Conservation (phyloP, 2,329 filamentous ascomycete species). For the Arthrobotrys megalospora region DNA sequence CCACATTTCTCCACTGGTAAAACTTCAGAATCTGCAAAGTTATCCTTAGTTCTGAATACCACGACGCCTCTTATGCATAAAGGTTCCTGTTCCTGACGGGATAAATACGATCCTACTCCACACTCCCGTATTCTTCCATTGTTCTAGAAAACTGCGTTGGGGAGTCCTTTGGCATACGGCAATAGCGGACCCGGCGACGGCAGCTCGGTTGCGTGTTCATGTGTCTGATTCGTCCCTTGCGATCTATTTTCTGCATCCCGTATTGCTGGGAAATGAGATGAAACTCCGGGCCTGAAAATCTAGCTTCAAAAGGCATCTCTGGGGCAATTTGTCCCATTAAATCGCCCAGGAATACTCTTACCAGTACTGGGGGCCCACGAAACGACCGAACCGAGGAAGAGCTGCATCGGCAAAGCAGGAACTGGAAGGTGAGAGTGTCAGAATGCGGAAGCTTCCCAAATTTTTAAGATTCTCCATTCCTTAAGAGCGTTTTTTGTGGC, state of each 20-base stretch:
- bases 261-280: slow-evolving; percentile 39
- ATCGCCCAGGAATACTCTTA: neutral
- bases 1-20: slow-evolving; percentile 2
- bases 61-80: neutral
- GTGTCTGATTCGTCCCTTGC: neutral
- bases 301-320: slow-evolving; percentile 21
- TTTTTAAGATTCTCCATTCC: neutral
- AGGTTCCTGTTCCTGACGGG: slow-evolving; percentile 13
- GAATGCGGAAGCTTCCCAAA: slow-evolving; percentile 13
- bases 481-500: neutral
- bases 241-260: slow-evolving; percentile 21
- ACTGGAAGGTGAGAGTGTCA: slow-evolving; percentile 17
- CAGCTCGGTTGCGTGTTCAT: slow-evolving; percentile 42
- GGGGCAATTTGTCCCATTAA: neutral
- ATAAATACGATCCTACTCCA: slow-evolving; percentile 1
- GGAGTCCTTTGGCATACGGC: slow-evolving; percentile 9
- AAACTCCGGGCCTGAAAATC: slow-evolving; percentile 29
- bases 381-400: slow-evolving; percentile 26
- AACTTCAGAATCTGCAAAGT: slow-evolving; percentile 8
- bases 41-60: neutral
- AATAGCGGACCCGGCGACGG: slow-evolving; percentile 55
- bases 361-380: slow-evolving; percentile 6
- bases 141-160: slow-evolving; percentile 2
- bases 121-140: slow-evolving; percentile 18
- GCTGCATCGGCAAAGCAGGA: slow-evolving; percentile 29